Evolutionary conservation across 2,329 filamentous ascomycete genomes (phyloP), one percentile per base, ranked within the genome.

Genomic region (Didymella arachidicola): DNA sequence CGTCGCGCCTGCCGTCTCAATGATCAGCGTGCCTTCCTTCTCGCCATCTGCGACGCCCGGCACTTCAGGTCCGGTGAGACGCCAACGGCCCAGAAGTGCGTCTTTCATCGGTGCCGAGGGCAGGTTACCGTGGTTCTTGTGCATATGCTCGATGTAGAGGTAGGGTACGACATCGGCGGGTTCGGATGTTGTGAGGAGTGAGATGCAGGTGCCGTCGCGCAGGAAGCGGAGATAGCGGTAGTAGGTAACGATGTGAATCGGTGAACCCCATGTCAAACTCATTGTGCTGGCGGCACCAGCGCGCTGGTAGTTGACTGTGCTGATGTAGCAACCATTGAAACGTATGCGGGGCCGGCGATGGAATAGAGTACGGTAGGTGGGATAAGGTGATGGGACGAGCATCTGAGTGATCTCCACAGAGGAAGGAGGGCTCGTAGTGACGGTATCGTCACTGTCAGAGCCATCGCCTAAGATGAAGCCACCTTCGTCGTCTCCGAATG

Each of bases 201-300:
- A 92, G 59, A 98, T 88, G 63, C 85, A 87, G 1, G 90, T 89
- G 27, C 95, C 95, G 76, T 98, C 92, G 25, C 93, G 90, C 80
- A 95, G 95, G 80, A 99, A 95, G 52, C 95, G 91, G 3, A 99
- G 85, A 78, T 98, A 99, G 57, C 95, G 92, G 80, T 96, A 99
- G 79, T 98, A 99, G 0, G 95, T 99, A 47, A 99, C 93, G 58
- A 98, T 96, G 74, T 96, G 93, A 34, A 98, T 89, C 8, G 93
- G 93, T 25, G 86, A 89, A 57, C 73, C 72, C 92, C 93, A 97
- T 1, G 90, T 89, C 18, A 89, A 79, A 53, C 87, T 88, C 63
- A 88, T 89, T 19, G 86, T 84, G 3, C 87, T 88, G 11, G 88
- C 84, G 59, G 90, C 90, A 30, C 95, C 95, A 0, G 92, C 82